Evolutionary conservation across 192 early-diverging fungal species (phyloP), one percentile per base, ranked within the genome.

Genomic region (Backusella tuberculispora): DNA sequence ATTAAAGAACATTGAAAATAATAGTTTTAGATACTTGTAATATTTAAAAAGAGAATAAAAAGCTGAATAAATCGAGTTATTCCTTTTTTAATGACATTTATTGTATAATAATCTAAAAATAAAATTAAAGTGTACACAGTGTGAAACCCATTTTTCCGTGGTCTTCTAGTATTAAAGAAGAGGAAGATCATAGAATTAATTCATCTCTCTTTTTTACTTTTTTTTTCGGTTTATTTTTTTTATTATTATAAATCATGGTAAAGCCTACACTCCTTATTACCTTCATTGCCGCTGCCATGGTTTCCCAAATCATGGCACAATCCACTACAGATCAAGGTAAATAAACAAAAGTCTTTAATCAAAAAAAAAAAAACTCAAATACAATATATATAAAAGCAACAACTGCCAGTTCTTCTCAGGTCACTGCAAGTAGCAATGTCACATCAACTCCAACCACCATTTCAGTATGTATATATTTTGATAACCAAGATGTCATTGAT

Each of bases 181-280:
- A 38, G 26, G 38, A 66, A 40, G 26, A 38, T 66, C 64, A 66
- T 38, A 38, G 34, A 66, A 66, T 71, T 26, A 45, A 26, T 29
- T 40, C 12, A 69, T 67, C 34, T 24, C 26, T 69, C 41, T 69
- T 75, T 66, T 75, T 67, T 29, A 41, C 45, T 67, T 67, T 34
- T 34, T 34, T 34, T 34, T 34, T 75, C 21, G 34, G 29, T 26
- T 6, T 44, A 43, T 26, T 60, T 24, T 45, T 41, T 42, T 42
- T 66, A 15, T 24, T 12, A 9, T 67, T 67, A 53, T 21, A 42
- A 38, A 41, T 10, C 15, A 67, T 67, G 66, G 66, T 67, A 3
- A 67, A 67, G 42, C 5, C 38, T 67, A 67, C n/a, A 42, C 17
- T 67, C 41, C 37, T 67, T 40, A n/a, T 67, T 21, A 41, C 66